phyloP scores from a whole-genome alignment of 331 rosid genomes.

The Malus hybrid region DNA sequence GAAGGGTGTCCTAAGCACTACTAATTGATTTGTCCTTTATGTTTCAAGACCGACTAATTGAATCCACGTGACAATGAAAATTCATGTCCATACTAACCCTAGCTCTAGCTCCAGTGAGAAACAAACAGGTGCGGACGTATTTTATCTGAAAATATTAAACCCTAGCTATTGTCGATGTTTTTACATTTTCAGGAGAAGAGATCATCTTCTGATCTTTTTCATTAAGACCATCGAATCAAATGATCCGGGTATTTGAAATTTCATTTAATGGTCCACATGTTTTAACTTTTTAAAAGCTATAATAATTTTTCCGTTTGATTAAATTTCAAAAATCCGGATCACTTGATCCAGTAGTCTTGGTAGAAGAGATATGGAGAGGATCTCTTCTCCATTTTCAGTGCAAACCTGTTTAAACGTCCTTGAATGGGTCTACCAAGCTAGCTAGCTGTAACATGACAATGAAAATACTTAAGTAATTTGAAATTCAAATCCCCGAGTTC shows the following conservation, averaged over 20 bases:
- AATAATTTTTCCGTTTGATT: no score
- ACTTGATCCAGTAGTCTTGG: rapidly evolving
- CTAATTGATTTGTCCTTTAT: conserved; percentile 32
- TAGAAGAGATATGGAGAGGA: no score
- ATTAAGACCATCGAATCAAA: rapidly evolving
- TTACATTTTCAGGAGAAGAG: background rate
- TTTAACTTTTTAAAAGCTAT: rapidly evolving
- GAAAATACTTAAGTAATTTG: background rate
- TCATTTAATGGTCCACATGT: rapidly evolving
- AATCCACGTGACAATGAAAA: conserved; percentile 25
- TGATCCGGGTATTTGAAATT: no score
- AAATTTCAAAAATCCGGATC: no score
- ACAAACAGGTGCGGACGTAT: background rate
- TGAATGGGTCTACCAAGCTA: background rate
- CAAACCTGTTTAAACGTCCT: background rate
- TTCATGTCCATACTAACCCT: conserved; percentile 1
- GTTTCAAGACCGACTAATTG: conserved; percentile 25
- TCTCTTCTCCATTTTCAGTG: background rate
- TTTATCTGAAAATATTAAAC: background rate
- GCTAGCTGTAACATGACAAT: background rate
- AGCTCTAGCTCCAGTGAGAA: background rate
- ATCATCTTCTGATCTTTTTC: rapidly evolving
- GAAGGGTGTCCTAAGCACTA: conserved; percentile 18
- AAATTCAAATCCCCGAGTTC: background rate
- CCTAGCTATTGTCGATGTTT: background rate